A percentile compares a stretch with the other conserved stretches of the same genome.
phyloP scores from a whole-genome alignment of 768 basidiomycete species.

The Boletus pseudo-olivaceus region DNA sequence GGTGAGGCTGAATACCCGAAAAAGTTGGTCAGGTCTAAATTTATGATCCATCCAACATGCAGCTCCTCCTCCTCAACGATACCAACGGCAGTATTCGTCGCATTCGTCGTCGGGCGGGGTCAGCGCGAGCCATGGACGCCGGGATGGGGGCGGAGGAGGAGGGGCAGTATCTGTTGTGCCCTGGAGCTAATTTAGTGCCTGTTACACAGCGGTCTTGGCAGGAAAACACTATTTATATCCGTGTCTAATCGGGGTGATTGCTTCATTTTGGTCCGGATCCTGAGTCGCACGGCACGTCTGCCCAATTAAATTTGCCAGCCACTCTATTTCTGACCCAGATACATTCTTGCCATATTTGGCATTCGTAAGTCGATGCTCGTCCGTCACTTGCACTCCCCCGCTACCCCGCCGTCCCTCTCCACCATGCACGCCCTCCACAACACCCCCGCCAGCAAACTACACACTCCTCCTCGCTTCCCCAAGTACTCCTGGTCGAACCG shows the following conservation, averaged over 20 bases:
- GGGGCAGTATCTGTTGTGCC: conserved; percentile 1
- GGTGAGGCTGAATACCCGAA: conserved; percentile 35
- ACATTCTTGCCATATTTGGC: conserved; percentile 13
- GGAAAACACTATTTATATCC: conserved; percentile 30
- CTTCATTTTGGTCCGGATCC: conserved; percentile 22
- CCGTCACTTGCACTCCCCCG: neutral
- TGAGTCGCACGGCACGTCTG: conserved; percentile 13
- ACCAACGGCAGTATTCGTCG: neutral
- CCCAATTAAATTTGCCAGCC: conserved; percentile 23
- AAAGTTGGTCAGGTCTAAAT: conserved; percentile 16
- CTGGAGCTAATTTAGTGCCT: conserved; percentile 27
- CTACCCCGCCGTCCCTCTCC: conserved; percentile 6
- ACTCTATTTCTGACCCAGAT: conserved; percentile 14
- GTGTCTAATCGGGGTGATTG: conserved; percentile 14
- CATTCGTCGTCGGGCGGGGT: neutral
- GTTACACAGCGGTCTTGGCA: conserved; percentile 32
- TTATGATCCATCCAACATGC: conserved; percentile 7
- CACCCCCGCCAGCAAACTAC: neutral
- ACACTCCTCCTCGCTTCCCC: conserved; percentile 2
- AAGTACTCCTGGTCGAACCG: conserved; percentile 22
- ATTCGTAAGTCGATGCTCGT: conserved; percentile 3
- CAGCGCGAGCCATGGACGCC: neutral
- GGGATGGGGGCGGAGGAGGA: neutral
- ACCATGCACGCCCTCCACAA: conserved; percentile 3
- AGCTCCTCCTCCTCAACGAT: neutral